Base-by-base conservation (phyloP, 2,329 filamentous ascomycete genomes). In the Trichoderma guizhouense region DNA sequence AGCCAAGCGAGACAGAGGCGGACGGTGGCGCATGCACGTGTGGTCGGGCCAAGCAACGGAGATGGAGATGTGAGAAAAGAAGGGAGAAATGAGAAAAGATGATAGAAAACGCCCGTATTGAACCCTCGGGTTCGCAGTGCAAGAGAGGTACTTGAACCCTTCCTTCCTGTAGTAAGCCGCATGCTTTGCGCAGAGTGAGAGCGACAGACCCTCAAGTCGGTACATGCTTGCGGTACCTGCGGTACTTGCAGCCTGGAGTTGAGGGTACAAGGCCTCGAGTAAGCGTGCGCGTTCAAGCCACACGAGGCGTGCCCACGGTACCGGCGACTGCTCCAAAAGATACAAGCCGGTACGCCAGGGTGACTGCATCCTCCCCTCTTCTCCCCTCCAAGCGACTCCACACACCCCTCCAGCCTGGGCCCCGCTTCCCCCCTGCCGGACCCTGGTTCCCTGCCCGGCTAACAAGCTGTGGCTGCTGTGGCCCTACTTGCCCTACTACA, bases 331-430 rank as follows among this genome's bases (percentile, higher is more conserved):
- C 69, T 39, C 62, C 53, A 55, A 34, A 30, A 63, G 64, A 28
- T 72, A 72, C 71, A 57, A 21, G 64, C 11, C 43, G 64, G 70
- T 72, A 72, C 70, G 57, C 53, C n/a, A 61, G 21, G 55, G 63
- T 62, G 70, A 61, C 65, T 32, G 34, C 61, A 60, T 43, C 55
- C 32, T 55, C 55, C 57, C 39, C 30, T 70, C 65, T 18, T 28
- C 57, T 47, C 14, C 57, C 57, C 67, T 70, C 67, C 67, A 63
- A 62, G 32, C 57, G 18, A 21, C 58, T 26, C 69, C 69, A 58
- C 69, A 65, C 60, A 28, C 69, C 61, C 69, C 51, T 58, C 32
- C 39, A 58, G 28, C 47, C 34, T 36, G 34, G 34, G 60, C 61
- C 69, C 69, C 69, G 39, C 21, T 36, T 43, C 69, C 36, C 57